Evolutionary conservation across 192 early-diverging fungal genomes (phyloP).

Genomic region (Ambispora gerdemannii): DNA sequence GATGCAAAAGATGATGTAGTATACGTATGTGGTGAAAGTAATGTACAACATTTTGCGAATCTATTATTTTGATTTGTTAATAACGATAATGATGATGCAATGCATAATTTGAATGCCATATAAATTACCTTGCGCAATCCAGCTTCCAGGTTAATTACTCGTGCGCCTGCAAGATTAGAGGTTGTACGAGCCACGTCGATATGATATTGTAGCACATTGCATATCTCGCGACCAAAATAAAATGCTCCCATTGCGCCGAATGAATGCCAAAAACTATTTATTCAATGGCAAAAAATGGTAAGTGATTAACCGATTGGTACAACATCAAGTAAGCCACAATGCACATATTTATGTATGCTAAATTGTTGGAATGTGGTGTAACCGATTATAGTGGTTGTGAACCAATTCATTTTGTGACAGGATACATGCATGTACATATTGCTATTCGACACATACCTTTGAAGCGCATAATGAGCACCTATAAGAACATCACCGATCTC

Average conservation of each 20-base stretch:
- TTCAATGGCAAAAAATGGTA: neutral
- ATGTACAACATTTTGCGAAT: constrained; percentile 4
- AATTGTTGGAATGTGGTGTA: too few relatives aligned
- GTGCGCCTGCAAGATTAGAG: neutral
- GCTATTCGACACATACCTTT: too few relatives aligned
- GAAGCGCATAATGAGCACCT: neutral
- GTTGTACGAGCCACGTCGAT: neutral
- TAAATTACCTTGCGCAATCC: neutral
- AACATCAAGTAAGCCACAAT: too few relatives aligned
- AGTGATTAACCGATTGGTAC: too few relatives aligned
- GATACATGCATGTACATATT: too few relatives aligned
- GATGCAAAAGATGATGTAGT: neutral
- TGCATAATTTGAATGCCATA: neutral
- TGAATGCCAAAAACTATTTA: neutral
- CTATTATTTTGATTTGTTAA: too few relatives aligned
- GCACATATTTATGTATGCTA: too few relatives aligned
- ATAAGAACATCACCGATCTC: neutral
- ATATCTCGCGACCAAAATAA: constrained; percentile 8
- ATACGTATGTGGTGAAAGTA: neutral
- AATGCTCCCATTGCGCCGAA: neutral
- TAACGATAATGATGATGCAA: neutral
- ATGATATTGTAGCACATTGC: neutral
- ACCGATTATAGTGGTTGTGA: too few relatives aligned
- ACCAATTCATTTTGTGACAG: too few relatives aligned
- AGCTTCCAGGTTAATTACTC: neutral